phyloP scores from a whole-genome alignment of 73 alveolate species.

The Uronychia setigera region DNA sequence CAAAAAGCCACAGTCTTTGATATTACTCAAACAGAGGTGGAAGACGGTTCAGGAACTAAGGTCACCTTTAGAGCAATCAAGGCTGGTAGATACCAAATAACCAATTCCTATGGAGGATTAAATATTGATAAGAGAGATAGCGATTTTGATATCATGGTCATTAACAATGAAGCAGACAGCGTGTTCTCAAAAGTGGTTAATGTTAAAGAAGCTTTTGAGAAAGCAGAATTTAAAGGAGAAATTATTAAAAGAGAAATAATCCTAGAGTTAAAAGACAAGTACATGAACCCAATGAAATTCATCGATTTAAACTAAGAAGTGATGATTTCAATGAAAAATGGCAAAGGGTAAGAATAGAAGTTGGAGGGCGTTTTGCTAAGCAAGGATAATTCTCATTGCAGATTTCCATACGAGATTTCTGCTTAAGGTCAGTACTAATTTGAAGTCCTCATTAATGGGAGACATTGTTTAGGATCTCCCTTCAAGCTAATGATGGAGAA shows the following conservation, averaged over 20 bases:
- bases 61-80: neutral
- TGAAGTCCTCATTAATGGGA: too few species aligned
- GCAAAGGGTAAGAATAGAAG: too few species aligned
- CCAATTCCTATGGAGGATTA: neutral
- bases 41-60: neutral
- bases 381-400: too few species aligned
- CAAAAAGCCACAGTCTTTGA: too few species aligned
- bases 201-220: neutral
- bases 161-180: constrained; percentile 16
- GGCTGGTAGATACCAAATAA: constrained; percentile 15
- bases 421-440: too few species aligned
- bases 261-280: constrained; percentile 9
- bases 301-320: constrained; percentile 10
- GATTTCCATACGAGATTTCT: too few species aligned
- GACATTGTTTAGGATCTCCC: too few species aligned
- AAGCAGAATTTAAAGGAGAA: constrained; percentile 14
- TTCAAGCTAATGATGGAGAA: too few species aligned
- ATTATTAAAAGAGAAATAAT: neutral
- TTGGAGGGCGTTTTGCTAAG: too few species aligned
- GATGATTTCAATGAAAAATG: too few species aligned
- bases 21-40: neutral
- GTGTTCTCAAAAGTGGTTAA: constrained; percentile 9
- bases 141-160: constrained; percentile 5
- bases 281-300: neutral
- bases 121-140: neutral